Percentiles rank a stretch among this genome's conserved stretches.
phyloP scores from a whole-genome alignment of 768 basidiomycete genomes.

The Strobilomyces dryophilus region DNA sequence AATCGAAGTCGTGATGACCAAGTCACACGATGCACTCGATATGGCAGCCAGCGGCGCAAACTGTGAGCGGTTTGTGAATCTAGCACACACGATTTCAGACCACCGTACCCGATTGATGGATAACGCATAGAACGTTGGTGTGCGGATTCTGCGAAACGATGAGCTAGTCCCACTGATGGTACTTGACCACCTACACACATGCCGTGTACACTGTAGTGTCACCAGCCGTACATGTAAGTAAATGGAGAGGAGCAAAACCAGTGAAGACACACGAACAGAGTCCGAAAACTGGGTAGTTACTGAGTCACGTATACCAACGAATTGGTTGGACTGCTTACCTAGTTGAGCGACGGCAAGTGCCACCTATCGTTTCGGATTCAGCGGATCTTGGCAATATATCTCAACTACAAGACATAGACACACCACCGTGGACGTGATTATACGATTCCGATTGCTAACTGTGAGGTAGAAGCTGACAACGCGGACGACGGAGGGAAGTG shows the following conservation, averaged over 20 bases:
- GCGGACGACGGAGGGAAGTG: too few relatives aligned
- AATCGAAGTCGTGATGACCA: background rate
- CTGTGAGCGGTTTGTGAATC: constrained; percentile 1
- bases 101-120: constrained; percentile 3
- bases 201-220: background rate
- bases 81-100: background rate
- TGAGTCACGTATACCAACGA: too few relatives aligned
- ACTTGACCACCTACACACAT: constrained; percentile 4
- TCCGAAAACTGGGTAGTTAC: too few relatives aligned
- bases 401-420: background rate
- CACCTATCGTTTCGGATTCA: constrained; percentile 7
- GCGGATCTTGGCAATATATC: background rate
- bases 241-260: background rate
- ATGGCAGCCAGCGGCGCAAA: constrained; percentile 4
- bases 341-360: constrained; percentile 10
- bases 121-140: constrained; percentile 5
- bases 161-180: background rate
- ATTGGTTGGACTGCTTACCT: constrained; percentile 8
- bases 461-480: constrained; percentile 18
- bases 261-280: background rate
- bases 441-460: background rate
- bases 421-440: constrained; percentile 15
- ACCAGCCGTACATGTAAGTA: background rate
- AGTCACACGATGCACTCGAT: constrained; percentile 17
- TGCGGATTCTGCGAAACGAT: constrained; percentile 2